phyloP scores from a whole-genome alignment of 2,329 filamentous ascomycete species.

The Fusarium sp. region DNA sequence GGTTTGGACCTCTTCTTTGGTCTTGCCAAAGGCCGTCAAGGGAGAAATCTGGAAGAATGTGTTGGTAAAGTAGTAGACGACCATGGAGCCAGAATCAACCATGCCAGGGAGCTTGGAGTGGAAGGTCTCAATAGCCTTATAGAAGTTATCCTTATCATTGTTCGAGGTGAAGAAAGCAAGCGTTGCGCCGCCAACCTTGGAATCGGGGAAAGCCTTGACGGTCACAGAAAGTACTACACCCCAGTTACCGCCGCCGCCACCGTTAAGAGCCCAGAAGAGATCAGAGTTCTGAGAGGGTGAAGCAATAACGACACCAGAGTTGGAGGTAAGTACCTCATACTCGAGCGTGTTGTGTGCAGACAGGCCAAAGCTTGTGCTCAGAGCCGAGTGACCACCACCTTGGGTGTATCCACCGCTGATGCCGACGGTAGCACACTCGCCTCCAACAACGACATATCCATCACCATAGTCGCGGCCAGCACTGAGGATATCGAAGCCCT shows the following conservation, averaged over 20 bases:
- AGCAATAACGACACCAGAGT: constrained; percentile 59
- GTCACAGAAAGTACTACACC: constrained; percentile 67
- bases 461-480: constrained; percentile 53
- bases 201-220: constrained; percentile 60
- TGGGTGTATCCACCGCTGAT: constrained; percentile 69
- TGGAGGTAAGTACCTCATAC: constrained; percentile 64
- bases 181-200: constrained; percentile 55
- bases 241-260: constrained; percentile 69
- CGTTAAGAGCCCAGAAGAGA: constrained; percentile 71
- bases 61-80: constrained; percentile 61
- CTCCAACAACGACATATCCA: constrained; percentile 62
- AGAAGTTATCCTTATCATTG: constrained; percentile 57
- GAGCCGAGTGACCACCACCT: constrained; percentile 65
- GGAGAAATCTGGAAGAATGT: constrained; percentile 53
- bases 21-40: constrained; percentile 60
- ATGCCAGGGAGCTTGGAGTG: constrained; percentile 55
- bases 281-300: constrained; percentile 61
- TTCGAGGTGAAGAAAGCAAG: constrained; percentile 54
- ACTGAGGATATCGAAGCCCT: constrained; percentile 58
- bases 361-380: constrained; percentile 65
- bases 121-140: constrained; percentile 59
- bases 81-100: constrained; percentile 61
- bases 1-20: constrained; percentile 53
- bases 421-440: constrained; percentile 66
- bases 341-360: constrained; percentile 68